phyloP scores from a whole-genome alignment of 352 stramenopile species.

The Pythium aristosporum region DNA sequence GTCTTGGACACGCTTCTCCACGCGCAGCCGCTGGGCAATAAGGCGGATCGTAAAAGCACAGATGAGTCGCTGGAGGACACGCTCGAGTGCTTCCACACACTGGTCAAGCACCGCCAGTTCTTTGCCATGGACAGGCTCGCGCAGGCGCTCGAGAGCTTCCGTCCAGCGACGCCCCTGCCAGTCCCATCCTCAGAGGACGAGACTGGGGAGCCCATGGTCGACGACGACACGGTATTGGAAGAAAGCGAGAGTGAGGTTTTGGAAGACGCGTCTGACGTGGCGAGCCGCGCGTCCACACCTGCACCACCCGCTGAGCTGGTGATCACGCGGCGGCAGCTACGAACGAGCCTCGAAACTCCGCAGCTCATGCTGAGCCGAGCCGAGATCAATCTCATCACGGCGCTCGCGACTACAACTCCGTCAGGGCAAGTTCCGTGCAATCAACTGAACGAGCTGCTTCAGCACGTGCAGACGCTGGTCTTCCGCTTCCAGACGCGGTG shows the following conservation, averaged over 20 bases:
- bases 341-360: slow-evolving; percentile 46
- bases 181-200: neutral
- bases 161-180: slow-evolving; percentile 15
- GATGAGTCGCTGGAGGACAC: slow-evolving; percentile 28
- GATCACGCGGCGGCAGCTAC: slow-evolving; percentile 46
- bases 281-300: slow-evolving; percentile 1
- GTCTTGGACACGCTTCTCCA: slow-evolving; percentile 51
- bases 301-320: slow-evolving; percentile 19
- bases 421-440: slow-evolving; percentile 33
- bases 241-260: neutral
- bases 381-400: slow-evolving; percentile 58
- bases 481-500: slow-evolving; percentile 59
- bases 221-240: neutral
- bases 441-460: slow-evolving; percentile 39
- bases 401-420: slow-evolving; percentile 35
- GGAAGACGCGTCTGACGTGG: neutral
- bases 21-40: neutral
- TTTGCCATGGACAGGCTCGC: slow-evolving; percentile 46
- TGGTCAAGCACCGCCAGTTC: slow-evolving; percentile 22
- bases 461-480: slow-evolving; percentile 47
- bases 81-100: slow-evolving; percentile 22
- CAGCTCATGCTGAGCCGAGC: slow-evolving; percentile 50
- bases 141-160: slow-evolving; percentile 33
- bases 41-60: slow-evolving; percentile 4
- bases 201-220: neutral